These are phyloP conservation scores for Antitrichia curtipendula DNA, from an alignment of 225 moss, liverwort and hornwort genomes.

Conservation along the genomic window DNA sequence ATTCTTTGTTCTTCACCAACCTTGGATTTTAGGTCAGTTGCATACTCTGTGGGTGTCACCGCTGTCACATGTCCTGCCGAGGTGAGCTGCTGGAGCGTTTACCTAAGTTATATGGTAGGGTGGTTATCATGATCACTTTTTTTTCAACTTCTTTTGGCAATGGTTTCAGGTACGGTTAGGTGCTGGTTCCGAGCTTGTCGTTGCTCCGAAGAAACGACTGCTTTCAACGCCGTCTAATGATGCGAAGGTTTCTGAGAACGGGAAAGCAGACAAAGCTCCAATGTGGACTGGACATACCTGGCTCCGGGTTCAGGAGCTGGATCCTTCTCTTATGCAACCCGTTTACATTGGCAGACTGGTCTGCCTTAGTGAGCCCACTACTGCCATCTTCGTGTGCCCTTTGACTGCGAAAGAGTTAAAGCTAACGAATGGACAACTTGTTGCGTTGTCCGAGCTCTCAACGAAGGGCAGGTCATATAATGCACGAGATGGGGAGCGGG, in stretches of 20 bases:
- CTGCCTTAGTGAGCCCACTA: conserved; percentile 76
- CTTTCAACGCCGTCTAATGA: neutral
- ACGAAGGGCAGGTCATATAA: neutral
- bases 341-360: conserved; percentile 36
- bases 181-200: conserved; percentile 77
- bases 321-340: conserved; percentile 43
- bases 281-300: conserved; percentile 38
- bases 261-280: conserved; percentile 1
- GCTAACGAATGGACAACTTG: conserved; percentile 65
- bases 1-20: neutral
- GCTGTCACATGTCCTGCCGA: neutral
- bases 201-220: conserved; percentile 81
- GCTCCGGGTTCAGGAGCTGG: conserved; percentile 86
- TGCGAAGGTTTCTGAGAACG: neutral
- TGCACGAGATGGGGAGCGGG: conserved; percentile 7
- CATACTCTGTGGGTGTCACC: neutral
- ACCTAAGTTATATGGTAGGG: neutral
- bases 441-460: conserved; percentile 38
- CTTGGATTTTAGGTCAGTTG: neutral
- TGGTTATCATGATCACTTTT: neutral
- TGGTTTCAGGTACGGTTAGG: conserved; percentile 78
- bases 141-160: neutral
- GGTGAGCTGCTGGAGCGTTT: neutral
- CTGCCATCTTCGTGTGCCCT: conserved; percentile 55
- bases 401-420: conserved; percentile 33